Base-by-base conservation (phyloP, 2,329 filamentous ascomycete species). In the Exophiala mesophila region DNA sequence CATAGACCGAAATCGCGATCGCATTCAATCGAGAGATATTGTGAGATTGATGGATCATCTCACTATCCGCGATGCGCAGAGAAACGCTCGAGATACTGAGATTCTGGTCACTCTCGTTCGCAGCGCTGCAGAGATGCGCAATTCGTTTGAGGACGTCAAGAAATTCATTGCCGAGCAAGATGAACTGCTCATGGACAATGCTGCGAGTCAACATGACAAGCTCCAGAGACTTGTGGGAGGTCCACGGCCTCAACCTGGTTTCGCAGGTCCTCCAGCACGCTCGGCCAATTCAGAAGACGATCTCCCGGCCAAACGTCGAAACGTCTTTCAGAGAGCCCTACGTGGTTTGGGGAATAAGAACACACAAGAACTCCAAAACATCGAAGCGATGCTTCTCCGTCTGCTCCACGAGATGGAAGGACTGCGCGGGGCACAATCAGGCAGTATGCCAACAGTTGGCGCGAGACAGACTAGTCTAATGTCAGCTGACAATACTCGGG, bases 21-120 rank as follows among this genome's bases (percentile, higher is more conserved):
- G 83, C 35, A 97, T 98, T 38, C 84, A 97, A 62, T 95, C 88
- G 33, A 92, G 94, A 67, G 92, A 98, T 59, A 94, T 98, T 56
- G 85, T 98, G 51, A 88, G 90, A 17, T 71, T 98, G 47, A 98
- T 98, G 92, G 90, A 98, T 61, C 92, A 98, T 64, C 81, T 98
- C 50, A 97, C 94, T 62, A 92, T 97, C 50, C 84, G 92, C 24
- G 92, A 98, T 67, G 92, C 90, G 29, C 90, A 97, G 67, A 83
- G 92, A 46, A 97, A 92, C 65, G 92, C 92, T 33, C 80, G 92
- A 32, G 92, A 98, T 58, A 97, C 92, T 0, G 92, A 98, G 65
- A 96, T 98, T 41, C 72, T 98, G 13, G 87, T 96, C 34, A 90
- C 92, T 1, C 78, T 98, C 21, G 92, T 98, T 48, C 83, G 90